phyloP scores from a whole-genome alignment of 208 protist genomes.

The Leishmania mexicana region DNA sequence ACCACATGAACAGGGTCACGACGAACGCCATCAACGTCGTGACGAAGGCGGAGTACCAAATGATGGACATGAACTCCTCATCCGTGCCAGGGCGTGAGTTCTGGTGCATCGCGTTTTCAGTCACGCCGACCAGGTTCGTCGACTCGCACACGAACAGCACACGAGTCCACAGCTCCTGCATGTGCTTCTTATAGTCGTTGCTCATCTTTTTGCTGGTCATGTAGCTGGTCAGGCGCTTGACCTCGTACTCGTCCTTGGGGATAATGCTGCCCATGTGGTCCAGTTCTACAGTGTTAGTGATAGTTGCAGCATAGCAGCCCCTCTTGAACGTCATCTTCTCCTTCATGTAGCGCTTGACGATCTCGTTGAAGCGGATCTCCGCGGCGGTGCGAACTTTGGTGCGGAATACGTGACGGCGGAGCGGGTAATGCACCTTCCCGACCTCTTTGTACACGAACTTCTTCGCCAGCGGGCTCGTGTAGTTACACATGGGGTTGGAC shows the following conservation, averaged over 20 bases:
- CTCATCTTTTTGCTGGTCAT: constrained; percentile 93
- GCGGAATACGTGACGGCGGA: constrained; percentile 85
- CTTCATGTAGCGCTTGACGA: constrained; percentile 90
- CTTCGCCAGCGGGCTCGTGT: constrained; percentile 88
- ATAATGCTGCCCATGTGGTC: constrained; percentile 93
- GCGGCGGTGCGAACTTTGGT: constrained; percentile 88
- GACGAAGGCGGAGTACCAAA: constrained; percentile 81
- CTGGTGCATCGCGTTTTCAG: constrained; percentile 75
- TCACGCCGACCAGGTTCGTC: constrained; percentile 75
- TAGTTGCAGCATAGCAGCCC: constrained; percentile 84
- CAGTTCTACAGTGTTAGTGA: constrained; percentile 87
- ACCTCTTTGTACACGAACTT: constrained; percentile 91
- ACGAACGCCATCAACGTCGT: constrained; percentile 75
- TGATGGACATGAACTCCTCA: constrained; percentile 90
- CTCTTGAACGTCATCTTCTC: constrained; percentile 87
- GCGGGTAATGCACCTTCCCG: constrained; percentile 85
- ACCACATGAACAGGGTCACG: constrained; percentile 68
- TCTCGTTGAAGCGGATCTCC: constrained; percentile 86
- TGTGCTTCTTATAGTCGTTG: constrained; percentile 90
- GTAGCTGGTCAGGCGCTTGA: constrained; percentile 86
- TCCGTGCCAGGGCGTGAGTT: constrained; percentile 86
- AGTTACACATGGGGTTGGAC: constrained; percentile 88
- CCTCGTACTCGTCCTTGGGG: constrained; percentile 92
- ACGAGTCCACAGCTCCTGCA: constrained; percentile 86
- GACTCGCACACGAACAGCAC: constrained; percentile 88